Evolutionary conservation across 371 early-diverging fungal genomes (phyloP).

Genomic region (Vairimorpha necatrix): DNA sequence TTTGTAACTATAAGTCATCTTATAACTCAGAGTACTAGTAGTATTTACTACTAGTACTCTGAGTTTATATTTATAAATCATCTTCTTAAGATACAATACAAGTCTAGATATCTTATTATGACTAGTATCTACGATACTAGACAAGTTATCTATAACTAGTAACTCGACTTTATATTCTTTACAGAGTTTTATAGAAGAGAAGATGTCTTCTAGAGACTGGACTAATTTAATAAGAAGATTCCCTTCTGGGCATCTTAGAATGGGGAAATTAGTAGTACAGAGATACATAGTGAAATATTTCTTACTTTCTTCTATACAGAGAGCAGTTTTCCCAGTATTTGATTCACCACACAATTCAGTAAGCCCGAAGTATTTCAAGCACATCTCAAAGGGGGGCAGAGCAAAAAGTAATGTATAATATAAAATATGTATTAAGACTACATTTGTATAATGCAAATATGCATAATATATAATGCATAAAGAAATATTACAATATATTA

Average conservation of each 20-base stretch:
- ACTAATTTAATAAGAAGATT: constrained; percentile 7
- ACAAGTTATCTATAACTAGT: constrained; percentile 31
- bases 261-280: constrained; percentile 27
- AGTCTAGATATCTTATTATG: background rate
- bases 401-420: background rate
- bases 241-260: background rate
- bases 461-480: background rate
- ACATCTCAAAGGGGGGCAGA: background rate
- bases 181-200: background rate
- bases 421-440: background rate
- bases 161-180: constrained; percentile 1
- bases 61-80: constrained; percentile 14
- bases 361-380: constrained; percentile 37
- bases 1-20: background rate
- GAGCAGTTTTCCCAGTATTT: constrained; percentile 44
- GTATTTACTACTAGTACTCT: constrained; percentile 19
- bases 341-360: constrained; percentile 51
- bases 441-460: too few species aligned
- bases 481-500: background rate
- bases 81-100: constrained; percentile 22
- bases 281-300: constrained; percentile 41
- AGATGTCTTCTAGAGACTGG: background rate
- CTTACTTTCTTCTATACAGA: constrained; percentile 38
- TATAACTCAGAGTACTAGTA: background rate
- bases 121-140: constrained; percentile 18